Base-by-base conservation (phyloP, 305 asterid species). In the Caryopteris hybrid region DNA sequence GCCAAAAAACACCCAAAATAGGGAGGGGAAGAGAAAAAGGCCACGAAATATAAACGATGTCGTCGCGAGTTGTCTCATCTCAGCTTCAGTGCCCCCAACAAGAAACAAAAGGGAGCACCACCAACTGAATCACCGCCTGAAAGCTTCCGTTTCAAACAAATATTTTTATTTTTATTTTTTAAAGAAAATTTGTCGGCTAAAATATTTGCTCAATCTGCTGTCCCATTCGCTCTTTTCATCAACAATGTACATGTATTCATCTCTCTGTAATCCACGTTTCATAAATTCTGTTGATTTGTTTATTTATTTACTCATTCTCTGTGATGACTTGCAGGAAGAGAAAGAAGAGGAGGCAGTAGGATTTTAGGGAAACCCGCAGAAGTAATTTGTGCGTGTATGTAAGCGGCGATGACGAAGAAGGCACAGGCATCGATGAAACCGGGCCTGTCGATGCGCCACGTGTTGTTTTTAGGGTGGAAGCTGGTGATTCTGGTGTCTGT, bases 391-490 rank as follows among this genome's bases (percentile, higher is more conserved):
- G 3, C 42, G 76, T 34, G 11, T 69, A 36, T 54, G 79, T 64
- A 56, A 66, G 50, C 51, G 69, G 47, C 70, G 67, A 85, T 79
- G 92, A 70, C 58, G 87, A 92, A 84, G 96, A 92, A 76, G 85
- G 74, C 79, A 7, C 66, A 68, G 23, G 59, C 83, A 39, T 46
- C 83, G 61, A 57, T 46, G 83, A 76, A 78, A 48, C 75, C 76
- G 74, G 83, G 81, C 63, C 69, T 77, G 69, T 56, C 86, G 75
- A 77, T 74, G 84, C 81, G 86, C 71, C 81, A 79, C 68, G 51
- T 76, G 62, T 36, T 93, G 72, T 79, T 88, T 83, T 18, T 90
- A 12, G 77, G 90, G 64, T 92, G 97, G 97, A 90, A 84, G 79
- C 60, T 87, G 51, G 78, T 88, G 77, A 73, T 91, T 71, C 45